Conservation (phyloP, 2,329 filamentous ascomycete species). For the Aspergillus sp. region DNA sequence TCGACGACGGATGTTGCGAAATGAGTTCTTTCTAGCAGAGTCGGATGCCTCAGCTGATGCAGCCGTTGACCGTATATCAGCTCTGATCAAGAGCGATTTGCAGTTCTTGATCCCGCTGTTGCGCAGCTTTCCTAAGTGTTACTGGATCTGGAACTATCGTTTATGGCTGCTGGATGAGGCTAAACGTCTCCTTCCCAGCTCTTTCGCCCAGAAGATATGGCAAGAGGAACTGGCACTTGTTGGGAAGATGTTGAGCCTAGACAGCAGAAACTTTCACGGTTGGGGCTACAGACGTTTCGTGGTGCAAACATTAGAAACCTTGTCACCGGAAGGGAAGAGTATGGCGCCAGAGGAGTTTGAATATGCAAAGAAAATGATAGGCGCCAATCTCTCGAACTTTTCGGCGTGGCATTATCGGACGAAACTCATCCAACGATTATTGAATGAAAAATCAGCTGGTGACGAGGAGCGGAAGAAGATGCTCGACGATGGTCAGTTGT, state of each 20-base stretch:
- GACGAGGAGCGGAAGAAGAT: constrained; percentile 57
- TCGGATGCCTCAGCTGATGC: constrained; percentile 20
- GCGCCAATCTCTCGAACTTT: constrained; percentile 82
- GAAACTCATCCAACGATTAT: constrained; percentile 67
- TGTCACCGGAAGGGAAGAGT: constrained; percentile 39
- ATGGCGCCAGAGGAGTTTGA: constrained; percentile 74
- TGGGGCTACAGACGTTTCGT: constrained; percentile 85
- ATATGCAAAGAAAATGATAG: constrained; percentile 86
- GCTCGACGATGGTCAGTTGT: constrained; percentile 56
- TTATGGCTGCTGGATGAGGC: constrained; percentile 72
- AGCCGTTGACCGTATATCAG: constrained; percentile 39
- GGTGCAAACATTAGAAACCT: constrained; percentile 63
- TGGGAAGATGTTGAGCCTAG: constrained; percentile 76
- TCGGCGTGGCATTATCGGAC: constrained; percentile 93
- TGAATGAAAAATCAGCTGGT: constrained; percentile 62
- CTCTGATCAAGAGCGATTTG: constrained; percentile 63
- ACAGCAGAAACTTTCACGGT: constrained; percentile 90
- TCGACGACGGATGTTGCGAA: constrained; percentile 60
- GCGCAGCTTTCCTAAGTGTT: constrained; percentile 85
- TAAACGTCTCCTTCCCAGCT: constrained; percentile 52
- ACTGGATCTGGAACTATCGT: constrained; percentile 98
- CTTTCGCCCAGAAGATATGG: constrained; percentile 62
- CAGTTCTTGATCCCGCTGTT: constrained; percentile 76
- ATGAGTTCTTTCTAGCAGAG: constrained; percentile 42
- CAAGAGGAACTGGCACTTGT: constrained; percentile 72